Percentiles rank a stretch among this genome's conserved stretches.
Conservation (phyloP, 495 filamentous ascomycete species). For the Trichocladium antarcticum region DNA sequence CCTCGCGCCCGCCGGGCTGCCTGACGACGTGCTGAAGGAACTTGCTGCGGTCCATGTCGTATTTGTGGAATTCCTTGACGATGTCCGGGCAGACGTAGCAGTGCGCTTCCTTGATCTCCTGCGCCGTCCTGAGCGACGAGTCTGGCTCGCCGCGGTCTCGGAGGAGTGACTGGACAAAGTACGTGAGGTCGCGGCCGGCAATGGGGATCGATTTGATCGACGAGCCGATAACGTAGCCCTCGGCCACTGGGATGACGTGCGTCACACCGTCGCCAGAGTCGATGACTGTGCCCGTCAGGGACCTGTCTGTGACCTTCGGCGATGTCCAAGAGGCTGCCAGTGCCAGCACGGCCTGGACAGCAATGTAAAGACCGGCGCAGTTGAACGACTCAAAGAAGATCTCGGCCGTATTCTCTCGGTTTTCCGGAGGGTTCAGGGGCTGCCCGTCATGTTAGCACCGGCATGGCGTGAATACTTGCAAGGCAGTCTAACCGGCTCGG, state of each 20-base stretch:
- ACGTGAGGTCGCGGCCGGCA: conserved; percentile 93
- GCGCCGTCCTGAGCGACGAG: conserved; percentile 91
- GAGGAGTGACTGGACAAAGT: conserved; percentile 92
- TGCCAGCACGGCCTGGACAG: conserved; percentile 92
- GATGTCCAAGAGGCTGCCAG: conserved; percentile 97
- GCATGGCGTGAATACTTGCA: neutral
- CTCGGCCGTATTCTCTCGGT: conserved; percentile 96
- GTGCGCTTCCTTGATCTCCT: conserved; percentile 95
- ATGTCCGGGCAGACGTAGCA: conserved; percentile 98
- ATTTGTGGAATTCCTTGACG: conserved; percentile 90
- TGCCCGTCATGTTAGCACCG: conserved; percentile 30
- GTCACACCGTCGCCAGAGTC: conserved; percentile 97
- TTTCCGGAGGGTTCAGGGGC: conserved; percentile 96
- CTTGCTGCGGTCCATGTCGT: conserved; percentile 80
- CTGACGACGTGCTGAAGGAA: conserved; percentile 82
- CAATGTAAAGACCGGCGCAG: conserved; percentile 96
- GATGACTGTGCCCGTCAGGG: conserved; percentile 95
- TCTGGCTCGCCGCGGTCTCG: conserved; percentile 95
- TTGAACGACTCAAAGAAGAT: conserved; percentile 99
- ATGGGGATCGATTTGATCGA: conserved; percentile 99
- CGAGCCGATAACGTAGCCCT: conserved; percentile 97
- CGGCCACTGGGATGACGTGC: conserved; percentile 95
- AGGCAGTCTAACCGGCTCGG: conserved; percentile 64
- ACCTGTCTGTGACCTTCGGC: conserved; percentile 90
- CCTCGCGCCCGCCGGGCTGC: conserved; percentile 74